These are phyloP conservation scores for Cryptococcus hybrid DNA, from an alignment of 1,284 basidiomycete genomes.

Conservation along the genomic window DNA sequence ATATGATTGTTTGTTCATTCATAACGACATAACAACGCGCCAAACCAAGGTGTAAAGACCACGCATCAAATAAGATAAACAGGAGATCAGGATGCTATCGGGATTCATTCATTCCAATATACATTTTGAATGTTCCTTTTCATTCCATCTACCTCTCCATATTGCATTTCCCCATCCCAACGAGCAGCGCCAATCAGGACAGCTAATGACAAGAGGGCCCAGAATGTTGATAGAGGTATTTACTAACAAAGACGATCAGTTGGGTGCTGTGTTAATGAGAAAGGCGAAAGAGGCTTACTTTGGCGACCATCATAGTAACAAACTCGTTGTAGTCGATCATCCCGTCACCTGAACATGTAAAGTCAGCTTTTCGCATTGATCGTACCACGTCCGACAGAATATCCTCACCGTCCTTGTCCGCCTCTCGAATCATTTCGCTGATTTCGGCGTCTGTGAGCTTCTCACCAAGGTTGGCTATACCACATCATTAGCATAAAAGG, in stretches of 20 bases:
- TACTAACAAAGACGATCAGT: not conserved
- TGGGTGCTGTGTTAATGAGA: not conserved
- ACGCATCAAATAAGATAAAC: too few species aligned
- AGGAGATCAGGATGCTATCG: not conserved
- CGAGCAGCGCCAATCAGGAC: not conserved
- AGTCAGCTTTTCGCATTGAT: not conserved
- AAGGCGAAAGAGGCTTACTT: conserved; percentile 5
- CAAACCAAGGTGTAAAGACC: too few species aligned
- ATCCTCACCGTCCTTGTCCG: conserved; percentile 74
- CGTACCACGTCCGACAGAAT: not conserved
- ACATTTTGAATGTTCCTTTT: not conserved
- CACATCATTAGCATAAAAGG: not conserved
- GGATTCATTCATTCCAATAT: not conserved
- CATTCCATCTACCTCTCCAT: not conserved
- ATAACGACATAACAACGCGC: too few species aligned
- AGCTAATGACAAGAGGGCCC: not conserved
- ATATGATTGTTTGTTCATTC: too few species aligned
- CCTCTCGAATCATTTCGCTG: conserved; percentile 98
- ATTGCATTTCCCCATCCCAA: not conserved
- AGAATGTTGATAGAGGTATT: not conserved
- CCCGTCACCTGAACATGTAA: conserved; percentile 30
- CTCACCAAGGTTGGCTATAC: conserved; percentile 65
- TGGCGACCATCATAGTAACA: conserved; percentile 56
- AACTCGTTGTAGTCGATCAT: conserved; percentile 55
- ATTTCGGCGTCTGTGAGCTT: conserved; percentile 91